Base-by-base conservation (phyloP, 2,329 filamentous ascomycete species). In the Tolypocladium ovalisporum region DNA sequence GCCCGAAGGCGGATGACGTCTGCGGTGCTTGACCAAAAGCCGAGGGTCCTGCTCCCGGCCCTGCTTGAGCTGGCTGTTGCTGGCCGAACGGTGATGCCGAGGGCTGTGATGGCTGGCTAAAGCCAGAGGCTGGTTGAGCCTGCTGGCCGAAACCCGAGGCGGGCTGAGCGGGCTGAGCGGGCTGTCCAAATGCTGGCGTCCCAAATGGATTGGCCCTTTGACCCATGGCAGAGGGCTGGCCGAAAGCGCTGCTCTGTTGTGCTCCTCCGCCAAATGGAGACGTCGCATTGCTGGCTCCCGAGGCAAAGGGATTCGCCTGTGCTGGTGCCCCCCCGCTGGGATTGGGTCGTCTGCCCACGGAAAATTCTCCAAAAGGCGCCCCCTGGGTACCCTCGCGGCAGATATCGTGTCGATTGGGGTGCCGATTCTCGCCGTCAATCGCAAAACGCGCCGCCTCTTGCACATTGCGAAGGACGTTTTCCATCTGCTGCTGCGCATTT, bases 331-430 rank as follows among this genome's bases (percentile, higher is more conserved):
- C 66, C 37, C 62, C 62, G 9, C 62, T 58, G 24, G 65, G 63
- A 29, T 62, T 63, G 36, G 67, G 59, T 61, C 67, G 62, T 62
- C 67, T 73, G 39, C 74, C 75, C 12, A 73, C 72, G 0, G 70
- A 66, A 60, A 81, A 82, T 53, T 73, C 68, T 52, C 76, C 76
- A 57, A 73, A 76, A 0, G 74, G 73, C 9, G 71, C 71, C n/a
- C 73, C 70, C n/a, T 74, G 70, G 0, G 67, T 75, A 52, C 72
- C 73, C 61, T 77, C 72, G 57, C 77, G 74, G 69, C 80, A 82
- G 24, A 86, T 76, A 62, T 92, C 88, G 55, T 80, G 75, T 44
- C 90, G 81, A 66, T 94, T 95, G 1, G 89, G 89, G 64, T 90
- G 89, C 44, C 84, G 81, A 56, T 88, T 84, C 56, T 81, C 82